Conservation (phyloP, 2,329 filamentous ascomycete genomes). For the Diaporthe citriasiana region DNA sequence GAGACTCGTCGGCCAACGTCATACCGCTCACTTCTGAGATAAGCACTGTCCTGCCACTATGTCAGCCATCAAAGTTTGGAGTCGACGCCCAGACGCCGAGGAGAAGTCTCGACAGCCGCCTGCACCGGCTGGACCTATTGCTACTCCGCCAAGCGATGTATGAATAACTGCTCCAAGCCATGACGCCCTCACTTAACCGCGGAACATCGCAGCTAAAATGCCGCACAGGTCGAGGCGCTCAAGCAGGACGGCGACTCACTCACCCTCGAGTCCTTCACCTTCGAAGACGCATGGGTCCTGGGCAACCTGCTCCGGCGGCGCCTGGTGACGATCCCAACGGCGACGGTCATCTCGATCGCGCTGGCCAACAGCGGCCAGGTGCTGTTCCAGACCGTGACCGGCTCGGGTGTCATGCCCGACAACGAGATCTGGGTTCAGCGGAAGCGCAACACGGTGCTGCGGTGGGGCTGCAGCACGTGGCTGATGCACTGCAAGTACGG, state of each 20-base stretch:
- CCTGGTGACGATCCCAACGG: constrained; percentile 66
- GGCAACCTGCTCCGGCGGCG: constrained; percentile 75
- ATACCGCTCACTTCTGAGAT: neutral
- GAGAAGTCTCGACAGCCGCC: constrained; percentile 11
- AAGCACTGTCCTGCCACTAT: neutral
- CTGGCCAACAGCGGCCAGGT: constrained; percentile 71
- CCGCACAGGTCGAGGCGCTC: constrained; percentile 48
- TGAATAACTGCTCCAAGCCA: constrained; percentile 16
- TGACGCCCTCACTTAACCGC: neutral
- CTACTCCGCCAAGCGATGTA: constrained; percentile 44
- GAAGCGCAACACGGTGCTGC: constrained; percentile 79
- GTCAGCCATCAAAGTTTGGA: constrained; percentile 24
- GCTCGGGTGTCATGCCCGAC: constrained; percentile 77
- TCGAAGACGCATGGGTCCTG: constrained; percentile 74
- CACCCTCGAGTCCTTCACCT: constrained; percentile 68
- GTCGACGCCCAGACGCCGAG: constrained; percentile 28
- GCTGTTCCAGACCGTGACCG: constrained; percentile 79
- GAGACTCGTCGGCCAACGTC: constrained; percentile 15
- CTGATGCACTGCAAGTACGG: constrained; percentile 77
- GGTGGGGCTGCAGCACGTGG: constrained; percentile 80
- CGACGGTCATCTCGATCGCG: constrained; percentile 75
- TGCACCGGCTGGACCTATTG: constrained; percentile 36
- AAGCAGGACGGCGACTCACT: constrained; percentile 59
- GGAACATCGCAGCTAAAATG: neutral
- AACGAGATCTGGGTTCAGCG: constrained; percentile 79